These are phyloP conservation scores for Pelargonium cotyledonis DNA, from an alignment of 441 rosid genomes.

Conservation along the genomic window DNA sequence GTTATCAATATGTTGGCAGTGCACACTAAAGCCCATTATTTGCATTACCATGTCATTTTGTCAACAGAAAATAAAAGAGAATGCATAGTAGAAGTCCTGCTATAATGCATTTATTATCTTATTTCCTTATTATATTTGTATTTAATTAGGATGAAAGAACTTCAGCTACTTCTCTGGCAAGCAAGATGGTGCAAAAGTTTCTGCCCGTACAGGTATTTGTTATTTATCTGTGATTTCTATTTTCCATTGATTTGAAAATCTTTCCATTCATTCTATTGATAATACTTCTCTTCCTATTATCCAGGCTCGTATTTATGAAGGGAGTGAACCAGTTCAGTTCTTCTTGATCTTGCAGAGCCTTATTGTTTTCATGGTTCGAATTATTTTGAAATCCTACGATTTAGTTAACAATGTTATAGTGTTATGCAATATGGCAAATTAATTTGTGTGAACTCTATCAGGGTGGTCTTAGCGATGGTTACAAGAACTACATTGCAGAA, in stretches of 20 bases:
- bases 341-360: slow-evolving; percentile 89
- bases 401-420: slow-evolving; percentile 12
- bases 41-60: background rate
- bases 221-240: slow-evolving; percentile 14
- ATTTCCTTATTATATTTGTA: background rate
- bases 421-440: slow-evolving; percentile 11
- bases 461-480: slow-evolving; percentile 88
- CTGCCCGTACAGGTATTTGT: slow-evolving; percentile 64
- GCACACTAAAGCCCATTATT: background rate
- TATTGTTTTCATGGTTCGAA: slow-evolving; percentile 72
- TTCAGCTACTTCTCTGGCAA: slow-evolving; percentile 60
- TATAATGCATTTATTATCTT: background rate
- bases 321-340: slow-evolving; percentile 89
- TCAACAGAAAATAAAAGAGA: background rate
- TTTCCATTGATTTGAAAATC: background rate
- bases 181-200: slow-evolving; percentile 88
- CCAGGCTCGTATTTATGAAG: slow-evolving; percentile 84
- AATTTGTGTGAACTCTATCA: slow-evolving; percentile 30
- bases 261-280: slow-evolving; percentile 15
- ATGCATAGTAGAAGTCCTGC: background rate
- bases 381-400: slow-evolving; percentile 9
- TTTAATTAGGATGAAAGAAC: slow-evolving; percentile 69
- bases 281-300: slow-evolving; percentile 13
- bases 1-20: background rate
- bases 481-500: slow-evolving; percentile 64